phyloP scores from a whole-genome alignment of 2,329 filamentous ascomycete species.

The Fusarium miscanthi region DNA sequence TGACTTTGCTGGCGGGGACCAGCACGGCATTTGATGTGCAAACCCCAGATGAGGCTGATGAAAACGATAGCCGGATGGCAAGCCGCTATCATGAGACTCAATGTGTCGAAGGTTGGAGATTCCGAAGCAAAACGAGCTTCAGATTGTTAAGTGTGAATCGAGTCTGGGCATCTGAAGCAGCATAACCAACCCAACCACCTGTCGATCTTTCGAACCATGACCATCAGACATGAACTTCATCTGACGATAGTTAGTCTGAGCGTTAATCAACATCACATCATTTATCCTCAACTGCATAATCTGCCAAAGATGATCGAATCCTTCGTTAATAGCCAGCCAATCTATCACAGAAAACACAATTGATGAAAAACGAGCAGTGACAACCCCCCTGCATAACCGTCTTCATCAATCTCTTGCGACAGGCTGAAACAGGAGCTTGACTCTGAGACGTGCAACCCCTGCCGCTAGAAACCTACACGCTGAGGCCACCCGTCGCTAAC shows the following conservation, averaged over 20 bases:
- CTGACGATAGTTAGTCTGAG: neutral
- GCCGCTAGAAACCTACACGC: constrained; percentile 1
- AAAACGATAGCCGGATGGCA: neutral
- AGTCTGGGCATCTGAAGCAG: constrained; percentile 6
- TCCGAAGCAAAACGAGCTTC: constrained; percentile 25
- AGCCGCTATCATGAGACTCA: neutral
- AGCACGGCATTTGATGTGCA: constrained; percentile 14
- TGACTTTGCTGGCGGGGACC: constrained; percentile 16
- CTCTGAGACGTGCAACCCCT: constrained; percentile 31
- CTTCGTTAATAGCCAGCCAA: constrained; percentile 22
- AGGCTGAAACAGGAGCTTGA: constrained; percentile 36
- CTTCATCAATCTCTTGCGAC: constrained; percentile 30
- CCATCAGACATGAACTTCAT: neutral
- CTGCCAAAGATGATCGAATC: constrained; percentile 2
- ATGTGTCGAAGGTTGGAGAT: neutral
- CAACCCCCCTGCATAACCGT: constrained; percentile 32
- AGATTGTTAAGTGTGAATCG: constrained; percentile 5
- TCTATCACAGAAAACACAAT: constrained; percentile 22
- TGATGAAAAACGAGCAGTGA: neutral
- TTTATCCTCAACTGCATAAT: constrained; percentile 8
- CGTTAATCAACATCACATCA: neutral
- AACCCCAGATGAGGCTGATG: constrained; percentile 17
- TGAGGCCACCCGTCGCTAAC: constrained; percentile 20
- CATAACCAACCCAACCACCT: constrained; percentile 7
- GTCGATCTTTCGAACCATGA: constrained; percentile 16